Conservation (phyloP, 805 yeast genomes). For the Gaillardinia entomophila region DNA sequence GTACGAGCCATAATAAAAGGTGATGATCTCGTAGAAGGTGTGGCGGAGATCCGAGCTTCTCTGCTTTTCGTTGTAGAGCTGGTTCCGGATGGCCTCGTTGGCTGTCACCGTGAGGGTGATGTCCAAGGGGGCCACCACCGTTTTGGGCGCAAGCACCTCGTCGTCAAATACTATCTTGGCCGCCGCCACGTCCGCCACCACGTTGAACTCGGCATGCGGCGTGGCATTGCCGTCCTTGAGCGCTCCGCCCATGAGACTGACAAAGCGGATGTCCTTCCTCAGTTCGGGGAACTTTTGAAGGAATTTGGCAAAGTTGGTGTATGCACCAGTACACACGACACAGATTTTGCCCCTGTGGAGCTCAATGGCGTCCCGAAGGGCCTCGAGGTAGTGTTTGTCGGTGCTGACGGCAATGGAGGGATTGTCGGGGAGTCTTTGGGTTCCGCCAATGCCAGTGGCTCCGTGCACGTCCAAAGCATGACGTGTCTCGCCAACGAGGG, state of each 20-base stretch:
- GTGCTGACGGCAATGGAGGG: conserved; percentile 25
- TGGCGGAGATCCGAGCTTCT: conserved; percentile 4
- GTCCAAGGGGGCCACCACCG: conserved; percentile 59
- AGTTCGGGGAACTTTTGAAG: conserved; percentile 51
- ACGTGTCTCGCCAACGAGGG: conserved; percentile 45
- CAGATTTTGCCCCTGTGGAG: conserved; percentile 44
- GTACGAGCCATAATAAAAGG: conserved; percentile 7
- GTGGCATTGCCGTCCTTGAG: conserved; percentile 46
- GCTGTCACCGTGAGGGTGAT: conserved; percentile 64
- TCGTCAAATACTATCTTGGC: conserved; percentile 53
- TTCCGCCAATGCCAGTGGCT: conserved; percentile 71
- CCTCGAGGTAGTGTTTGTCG: conserved; percentile 26
- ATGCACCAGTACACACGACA: conserved; percentile 70
- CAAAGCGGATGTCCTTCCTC: conserved; percentile 39
- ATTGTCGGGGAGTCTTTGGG: conserved; percentile 48
- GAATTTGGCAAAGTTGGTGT: conserved; percentile 64
- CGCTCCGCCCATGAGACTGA: conserved; percentile 79
- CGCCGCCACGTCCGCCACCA: conserved; percentile 71
- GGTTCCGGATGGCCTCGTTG: conserved; percentile 13
- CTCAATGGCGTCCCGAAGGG: conserved; percentile 38
- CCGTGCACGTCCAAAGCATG: conserved; percentile 71
- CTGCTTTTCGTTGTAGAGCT: conserved; percentile 10
- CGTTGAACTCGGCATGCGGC: conserved; percentile 66
- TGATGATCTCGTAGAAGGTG: conserved; percentile 6
- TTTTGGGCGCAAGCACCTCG: conserved; percentile 39